Evolutionary conservation across 257 asterid species (phyloP).

Genomic region (Mitragyna speciosa): DNA sequence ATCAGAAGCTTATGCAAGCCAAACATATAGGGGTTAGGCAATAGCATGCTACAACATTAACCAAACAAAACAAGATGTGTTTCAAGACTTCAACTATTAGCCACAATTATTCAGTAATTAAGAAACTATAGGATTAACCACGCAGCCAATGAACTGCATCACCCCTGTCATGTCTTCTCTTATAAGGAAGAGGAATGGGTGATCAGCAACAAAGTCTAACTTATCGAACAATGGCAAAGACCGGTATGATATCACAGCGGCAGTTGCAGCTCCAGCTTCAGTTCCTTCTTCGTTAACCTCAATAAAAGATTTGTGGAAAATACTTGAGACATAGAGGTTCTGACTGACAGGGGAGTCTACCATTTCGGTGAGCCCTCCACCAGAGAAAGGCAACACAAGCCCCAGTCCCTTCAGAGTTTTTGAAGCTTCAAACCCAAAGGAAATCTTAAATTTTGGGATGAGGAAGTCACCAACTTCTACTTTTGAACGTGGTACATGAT

Average conservation of each 20-base stretch:
- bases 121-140: constrained; percentile 28
- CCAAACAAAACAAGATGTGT: not conserved
- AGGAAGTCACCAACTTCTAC: constrained; percentile 26
- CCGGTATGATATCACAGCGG: not conserved
- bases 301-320: constrained; percentile 40
- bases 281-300: constrained; percentile 50
- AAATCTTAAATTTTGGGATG: constrained; percentile 42
- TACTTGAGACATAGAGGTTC: constrained; percentile 35
- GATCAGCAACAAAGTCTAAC: constrained; percentile 40
- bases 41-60: not conserved
- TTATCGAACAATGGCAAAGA: not conserved
- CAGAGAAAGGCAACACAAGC: constrained; percentile 33
- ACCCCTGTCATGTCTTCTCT: constrained; percentile 41
- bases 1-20: not conserved
- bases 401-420: constrained; percentile 33
- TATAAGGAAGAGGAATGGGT: constrained; percentile 38
- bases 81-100: not conserved
- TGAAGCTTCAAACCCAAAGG: constrained; percentile 44
- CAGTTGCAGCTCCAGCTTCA: constrained; percentile 45
- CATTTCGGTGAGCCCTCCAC: constrained; percentile 36
- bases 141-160: constrained; percentile 33
- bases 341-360: constrained; percentile 28
- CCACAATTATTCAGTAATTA: not conserved
- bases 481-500: constrained; percentile 24
- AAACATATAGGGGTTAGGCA: not conserved